Base-by-base conservation (phyloP, 1,284 basidiomycete species). In the Kwoniella shivajii region DNA sequence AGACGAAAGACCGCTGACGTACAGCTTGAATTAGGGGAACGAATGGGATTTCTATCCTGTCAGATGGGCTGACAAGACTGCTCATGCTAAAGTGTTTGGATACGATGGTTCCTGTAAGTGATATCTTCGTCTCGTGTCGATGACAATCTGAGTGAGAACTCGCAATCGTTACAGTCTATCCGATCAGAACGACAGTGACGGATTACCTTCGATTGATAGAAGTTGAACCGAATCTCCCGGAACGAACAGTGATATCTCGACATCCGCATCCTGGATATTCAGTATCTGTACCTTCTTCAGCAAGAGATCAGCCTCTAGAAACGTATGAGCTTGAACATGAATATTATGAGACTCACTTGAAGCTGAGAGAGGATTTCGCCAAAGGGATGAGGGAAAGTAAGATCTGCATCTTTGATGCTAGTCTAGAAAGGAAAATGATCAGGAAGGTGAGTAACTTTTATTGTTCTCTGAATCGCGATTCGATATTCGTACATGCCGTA, bases 391-490 rank as follows among this genome's bases (percentile, higher is more conserved):
- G 77, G 10, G 61, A 69, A 30, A 59, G 71, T 31, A 69, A 67
- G 59, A 73, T 78, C 38, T 79, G 77, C 55, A 71, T 79, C n/a
- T 78, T 79, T 50, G 77, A 79, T 60, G 60, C 74, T 4, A 71
- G 68, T 53, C 59, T 77, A n/a, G 75, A 78, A 58, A 61, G 74
- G 30, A 79, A 78, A 64, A 65, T 76, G 67, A 78, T 78, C 43
- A 56, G 76, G 11, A 78, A 77, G 60, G 69, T 71, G 29, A 34
- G 62, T 55, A n/a, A n/a, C 5, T 31, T n/a, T 26, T 2, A 14
- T 29, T 10, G 30, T 29, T 26, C 22, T 41, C 38, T 26, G 14
- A 43, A 14, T 20, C 41, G 14, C 22, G 14, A n/a, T n/a, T n/a
- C n/a, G n/a, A n/a, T n/a, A n/a, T n/a, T n/a, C 34, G 34, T 37